Percentiles rank a stretch among this genome's conserved stretches.
These are phyloP conservation scores for Prosopis cineraria DNA, from an alignment of 306 rosid genomes.

Conservation along the genomic window DNA sequence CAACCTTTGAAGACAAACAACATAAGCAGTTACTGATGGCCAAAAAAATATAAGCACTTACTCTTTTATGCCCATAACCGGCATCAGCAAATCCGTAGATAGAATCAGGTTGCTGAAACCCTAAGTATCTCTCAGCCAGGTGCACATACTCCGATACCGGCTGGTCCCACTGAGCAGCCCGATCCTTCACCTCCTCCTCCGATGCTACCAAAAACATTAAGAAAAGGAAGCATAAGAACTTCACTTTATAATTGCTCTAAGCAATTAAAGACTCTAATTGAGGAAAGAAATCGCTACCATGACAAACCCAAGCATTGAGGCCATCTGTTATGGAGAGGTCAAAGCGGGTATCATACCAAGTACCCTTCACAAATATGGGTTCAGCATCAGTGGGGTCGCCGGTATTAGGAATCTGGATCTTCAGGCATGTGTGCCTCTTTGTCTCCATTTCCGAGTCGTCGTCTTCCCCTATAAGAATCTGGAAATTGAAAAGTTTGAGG, in stretches of 20 bases:
- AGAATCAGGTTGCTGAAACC: constrained; percentile 74
- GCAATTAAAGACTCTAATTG: not conserved
- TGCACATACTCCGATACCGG: constrained; percentile 61
- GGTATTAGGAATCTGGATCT: constrained; percentile 45
- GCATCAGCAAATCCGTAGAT: constrained; percentile 68
- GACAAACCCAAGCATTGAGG: constrained; percentile 70
- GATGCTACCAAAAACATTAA: constrained; percentile 41
- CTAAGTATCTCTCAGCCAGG: constrained; percentile 70
- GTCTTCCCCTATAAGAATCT: not conserved
- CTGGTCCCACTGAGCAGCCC: constrained; percentile 95
- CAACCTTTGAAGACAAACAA: not conserved
- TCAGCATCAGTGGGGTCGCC: constrained; percentile 25
- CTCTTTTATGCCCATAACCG: constrained; percentile 72
- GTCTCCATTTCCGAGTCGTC: constrained; percentile 41
- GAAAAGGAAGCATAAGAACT: not conserved
- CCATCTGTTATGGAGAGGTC: constrained; percentile 76
- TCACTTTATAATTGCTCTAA: not conserved
- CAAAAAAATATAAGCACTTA: constrained; percentile 18
- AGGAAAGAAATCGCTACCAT: constrained; percentile 44
- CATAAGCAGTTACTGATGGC: not conserved
- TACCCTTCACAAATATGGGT: constrained; percentile 70
- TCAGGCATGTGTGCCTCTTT: constrained; percentile 65
- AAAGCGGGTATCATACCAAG: constrained; percentile 63
- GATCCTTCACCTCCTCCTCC: constrained; percentile 68
- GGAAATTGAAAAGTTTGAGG: not conserved